Conservation (phyloP, 225 moss, liverwort and hornwort genomes). For the Climacium dendroides region DNA sequence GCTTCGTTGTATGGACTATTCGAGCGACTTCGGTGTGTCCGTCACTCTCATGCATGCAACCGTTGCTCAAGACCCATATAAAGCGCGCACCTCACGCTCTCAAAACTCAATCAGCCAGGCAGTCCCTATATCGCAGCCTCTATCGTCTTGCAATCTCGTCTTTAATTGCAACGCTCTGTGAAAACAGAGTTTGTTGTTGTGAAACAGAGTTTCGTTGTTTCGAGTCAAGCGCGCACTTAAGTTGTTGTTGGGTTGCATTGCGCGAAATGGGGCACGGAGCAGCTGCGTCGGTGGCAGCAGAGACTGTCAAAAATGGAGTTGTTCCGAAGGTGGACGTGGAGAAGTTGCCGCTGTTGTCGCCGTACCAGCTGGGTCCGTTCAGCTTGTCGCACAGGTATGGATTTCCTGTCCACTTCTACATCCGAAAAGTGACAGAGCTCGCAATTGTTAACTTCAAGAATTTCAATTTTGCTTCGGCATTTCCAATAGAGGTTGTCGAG, state of each 20-base stretch:
- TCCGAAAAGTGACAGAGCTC: no score
- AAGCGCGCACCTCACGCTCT: background rate
- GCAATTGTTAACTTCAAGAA: no score
- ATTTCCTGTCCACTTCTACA: no score
- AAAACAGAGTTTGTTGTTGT: background rate
- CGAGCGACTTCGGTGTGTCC: background rate
- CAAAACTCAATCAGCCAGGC: background rate
- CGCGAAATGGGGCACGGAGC: conserved; percentile 15
- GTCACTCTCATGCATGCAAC: background rate
- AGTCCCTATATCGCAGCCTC: background rate
- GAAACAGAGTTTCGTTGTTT: background rate
- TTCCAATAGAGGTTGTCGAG: background rate
- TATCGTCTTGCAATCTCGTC: background rate
- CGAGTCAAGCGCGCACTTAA: background rate
- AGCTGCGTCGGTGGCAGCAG: background rate
- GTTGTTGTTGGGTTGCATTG: background rate
- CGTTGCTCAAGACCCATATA: background rate
- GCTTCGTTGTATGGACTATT: background rate
- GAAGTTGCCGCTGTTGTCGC: conserved; percentile 6
- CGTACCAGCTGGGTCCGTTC: conserved; percentile 25
- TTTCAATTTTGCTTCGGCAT: no score
- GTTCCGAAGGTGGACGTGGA: background rate
- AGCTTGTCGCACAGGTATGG: conserved; percentile 32
- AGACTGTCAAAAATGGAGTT: background rate
- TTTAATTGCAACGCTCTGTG: background rate